phyloP scores from a whole-genome alignment of 805 yeast genomes.

The Alloascoidea hylecoeti region DNA sequence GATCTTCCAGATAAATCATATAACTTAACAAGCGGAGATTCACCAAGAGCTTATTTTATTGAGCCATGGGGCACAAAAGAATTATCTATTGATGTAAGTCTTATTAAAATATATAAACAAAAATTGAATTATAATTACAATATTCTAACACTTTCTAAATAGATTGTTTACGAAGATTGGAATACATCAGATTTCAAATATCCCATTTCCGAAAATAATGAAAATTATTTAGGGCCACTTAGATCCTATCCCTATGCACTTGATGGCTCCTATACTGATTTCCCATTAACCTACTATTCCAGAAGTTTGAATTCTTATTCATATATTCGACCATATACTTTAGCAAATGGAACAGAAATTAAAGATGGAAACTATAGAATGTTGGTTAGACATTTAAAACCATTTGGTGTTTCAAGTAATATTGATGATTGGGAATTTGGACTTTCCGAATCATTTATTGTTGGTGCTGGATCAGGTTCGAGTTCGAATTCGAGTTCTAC shows the following conservation, averaged over 20 bases:
- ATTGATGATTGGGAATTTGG: neutral
- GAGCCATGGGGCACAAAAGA: neutral
- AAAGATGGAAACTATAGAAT: neutral
- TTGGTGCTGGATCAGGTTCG: too few relatives aligned
- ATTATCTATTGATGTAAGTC: conserved; percentile 1
- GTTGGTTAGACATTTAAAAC: neutral
- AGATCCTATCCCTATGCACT: too few relatives aligned
- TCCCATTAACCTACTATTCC: neutral
- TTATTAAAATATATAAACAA: neutral
- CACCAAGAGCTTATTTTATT: neutral
- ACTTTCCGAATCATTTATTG: too few relatives aligned
- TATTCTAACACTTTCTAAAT: neutral
- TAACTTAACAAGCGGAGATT: too few relatives aligned
- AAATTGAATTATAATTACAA: neutral
- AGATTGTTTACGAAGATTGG: neutral
- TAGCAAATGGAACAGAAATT: neutral
- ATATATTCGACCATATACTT: neutral
- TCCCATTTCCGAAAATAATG: neutral
- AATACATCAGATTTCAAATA: neutral
- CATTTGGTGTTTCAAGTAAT: neutral
- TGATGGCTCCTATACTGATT: too few relatives aligned
- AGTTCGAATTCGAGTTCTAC: too few relatives aligned
- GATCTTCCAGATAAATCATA: too few relatives aligned
- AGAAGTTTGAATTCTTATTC: neutral
- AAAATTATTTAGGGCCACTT: neutral